A percentile compares a stretch with the other conserved stretches of the same genome.
Evolutionary conservation across 75 land plant genomes (phyloP).

Genomic region (Larix kaempferi): DNA sequence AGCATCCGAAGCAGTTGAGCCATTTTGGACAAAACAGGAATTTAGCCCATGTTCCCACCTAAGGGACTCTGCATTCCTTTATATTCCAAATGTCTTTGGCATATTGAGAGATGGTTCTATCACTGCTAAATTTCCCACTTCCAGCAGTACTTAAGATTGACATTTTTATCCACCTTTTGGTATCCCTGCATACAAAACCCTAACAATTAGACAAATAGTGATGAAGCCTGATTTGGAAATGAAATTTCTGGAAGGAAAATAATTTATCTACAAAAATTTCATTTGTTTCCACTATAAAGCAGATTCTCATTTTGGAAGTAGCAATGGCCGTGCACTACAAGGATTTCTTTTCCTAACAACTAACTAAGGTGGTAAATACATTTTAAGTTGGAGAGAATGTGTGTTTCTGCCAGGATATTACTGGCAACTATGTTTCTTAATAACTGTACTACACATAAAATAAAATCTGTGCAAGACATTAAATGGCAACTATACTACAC

Average conservation of each 20-base stretch:
- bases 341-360: neutral
- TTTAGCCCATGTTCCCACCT: constrained; percentile 12
- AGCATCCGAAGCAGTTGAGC: neutral
- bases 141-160: constrained; percentile 91
- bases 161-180: constrained; percentile 77
- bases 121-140: constrained; percentile 97
- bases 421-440: too few species aligned
- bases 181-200: constrained; percentile 47
- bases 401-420: too few species aligned
- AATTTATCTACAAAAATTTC: neutral
- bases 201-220: neutral
- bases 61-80: constrained; percentile 60
- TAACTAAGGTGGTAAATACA: neutral
- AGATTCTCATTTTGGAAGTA: neutral
- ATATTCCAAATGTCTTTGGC: constrained; percentile 94
- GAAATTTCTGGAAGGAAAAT: neutral
- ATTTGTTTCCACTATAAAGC: neutral
- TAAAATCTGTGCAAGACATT: too few species aligned
- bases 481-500: too few species aligned
- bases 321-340: neutral
- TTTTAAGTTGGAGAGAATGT: neutral
- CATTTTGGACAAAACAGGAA: neutral
- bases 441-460: too few species aligned
- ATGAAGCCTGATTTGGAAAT: neutral
- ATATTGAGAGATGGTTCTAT: constrained; percentile 86